Evolutionary conservation across 2,329 filamentous ascomycete genomes (phyloP).

Genomic region (Nigrospora sphaerica): DNA sequence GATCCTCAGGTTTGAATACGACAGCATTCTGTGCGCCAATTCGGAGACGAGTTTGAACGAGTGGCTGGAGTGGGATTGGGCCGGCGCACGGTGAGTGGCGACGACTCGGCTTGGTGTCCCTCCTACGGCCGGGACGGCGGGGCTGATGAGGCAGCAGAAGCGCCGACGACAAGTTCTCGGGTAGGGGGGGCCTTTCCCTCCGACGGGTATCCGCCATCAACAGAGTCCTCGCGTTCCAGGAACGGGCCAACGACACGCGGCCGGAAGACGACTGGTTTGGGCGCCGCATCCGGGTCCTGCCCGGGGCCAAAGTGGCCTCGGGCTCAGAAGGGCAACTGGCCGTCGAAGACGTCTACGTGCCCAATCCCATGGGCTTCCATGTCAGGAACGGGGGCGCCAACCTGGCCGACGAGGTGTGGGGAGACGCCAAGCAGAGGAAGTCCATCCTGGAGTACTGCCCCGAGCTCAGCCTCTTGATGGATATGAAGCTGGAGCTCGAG

Average conservation of each 20-base stretch:
- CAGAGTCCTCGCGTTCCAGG: constrained; percentile 39
- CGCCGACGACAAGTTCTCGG: constrained; percentile 36
- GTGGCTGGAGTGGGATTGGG: constrained; percentile 48
- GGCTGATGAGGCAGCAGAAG: constrained; percentile 18
- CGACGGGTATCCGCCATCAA: constrained; percentile 44
- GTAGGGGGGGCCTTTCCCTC: constrained; percentile 47
- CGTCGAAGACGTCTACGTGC: constrained; percentile 41
- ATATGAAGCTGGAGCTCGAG: constrained; percentile 47
- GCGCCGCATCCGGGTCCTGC: constrained; percentile 37
- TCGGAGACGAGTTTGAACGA: constrained; percentile 43
- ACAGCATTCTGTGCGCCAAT: constrained; percentile 49
- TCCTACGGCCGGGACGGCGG: background rate
- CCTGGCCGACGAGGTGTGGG: constrained; percentile 39
- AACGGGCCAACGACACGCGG: constrained; percentile 40
- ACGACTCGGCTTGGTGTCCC: background rate
- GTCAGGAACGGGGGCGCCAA: constrained; percentile 33
- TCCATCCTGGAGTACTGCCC: constrained; percentile 49
- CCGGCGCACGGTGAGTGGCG: constrained; percentile 37
- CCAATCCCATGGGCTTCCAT: constrained; percentile 49
- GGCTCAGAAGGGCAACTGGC: constrained; percentile 33
- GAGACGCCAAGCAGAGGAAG: constrained; percentile 31
- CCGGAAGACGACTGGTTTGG: constrained; percentile 52
- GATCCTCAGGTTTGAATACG: constrained; percentile 47
- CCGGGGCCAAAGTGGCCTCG: constrained; percentile 39
- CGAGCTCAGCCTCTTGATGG: constrained; percentile 46